A percentile compares a stretch with the other conserved stretches of the same genome.
phyloP scores from a whole-genome alignment of 352 stramenopile genomes.

The Peronospora destructor region DNA sequence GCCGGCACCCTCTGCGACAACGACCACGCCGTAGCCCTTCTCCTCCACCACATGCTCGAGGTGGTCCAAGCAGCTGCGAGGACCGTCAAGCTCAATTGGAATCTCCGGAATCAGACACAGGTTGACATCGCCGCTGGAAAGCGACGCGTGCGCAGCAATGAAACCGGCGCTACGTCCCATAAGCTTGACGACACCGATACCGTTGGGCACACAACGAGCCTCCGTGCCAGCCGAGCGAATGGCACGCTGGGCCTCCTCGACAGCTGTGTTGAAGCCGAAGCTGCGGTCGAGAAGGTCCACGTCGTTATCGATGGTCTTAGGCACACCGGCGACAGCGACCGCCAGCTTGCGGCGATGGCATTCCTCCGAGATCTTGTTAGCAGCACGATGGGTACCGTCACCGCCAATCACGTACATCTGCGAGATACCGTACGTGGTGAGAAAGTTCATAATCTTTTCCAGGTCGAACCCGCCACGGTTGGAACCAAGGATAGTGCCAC shows the following conservation, averaged over 20 bases:
- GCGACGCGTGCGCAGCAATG: slow-evolving; percentile 94
- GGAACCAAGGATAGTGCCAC: slow-evolving; percentile 91
- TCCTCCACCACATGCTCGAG: slow-evolving; percentile 88
- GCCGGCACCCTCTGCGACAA: slow-evolving; percentile 95
- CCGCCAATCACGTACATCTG: slow-evolving; percentile 97
- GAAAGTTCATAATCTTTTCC: slow-evolving; percentile 94
- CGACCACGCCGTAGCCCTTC: slow-evolving; percentile 95
- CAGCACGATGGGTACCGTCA: slow-evolving; percentile 95
- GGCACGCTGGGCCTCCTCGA: slow-evolving; percentile 92
- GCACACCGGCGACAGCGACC: slow-evolving; percentile 93
- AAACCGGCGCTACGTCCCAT: slow-evolving; percentile 97
- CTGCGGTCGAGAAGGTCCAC: slow-evolving; percentile 96
- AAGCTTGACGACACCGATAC: slow-evolving; percentile 98
- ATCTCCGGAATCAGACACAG: slow-evolving; percentile 97
- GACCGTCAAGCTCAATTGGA: slow-evolving; percentile 91
- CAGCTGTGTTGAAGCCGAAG: slow-evolving; percentile 96
- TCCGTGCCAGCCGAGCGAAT: slow-evolving; percentile 90
- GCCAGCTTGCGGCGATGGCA: slow-evolving; percentile 76
- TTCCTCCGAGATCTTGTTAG: slow-evolving; percentile 87
- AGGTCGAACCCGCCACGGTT: slow-evolving; percentile 94
- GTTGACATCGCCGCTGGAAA: slow-evolving; percentile 96
- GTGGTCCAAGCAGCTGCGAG: slow-evolving; percentile 87
- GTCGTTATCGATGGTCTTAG: slow-evolving; percentile 99
- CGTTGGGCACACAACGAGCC: slow-evolving; percentile 94
- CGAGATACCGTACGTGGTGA: slow-evolving; percentile 85